Percentiles rank a stretch among this genome's conserved stretches.
These are phyloP conservation scores for Crithidia acanthocephali DNA, from an alignment of 208 protist species.

Conservation along the genomic window DNA sequence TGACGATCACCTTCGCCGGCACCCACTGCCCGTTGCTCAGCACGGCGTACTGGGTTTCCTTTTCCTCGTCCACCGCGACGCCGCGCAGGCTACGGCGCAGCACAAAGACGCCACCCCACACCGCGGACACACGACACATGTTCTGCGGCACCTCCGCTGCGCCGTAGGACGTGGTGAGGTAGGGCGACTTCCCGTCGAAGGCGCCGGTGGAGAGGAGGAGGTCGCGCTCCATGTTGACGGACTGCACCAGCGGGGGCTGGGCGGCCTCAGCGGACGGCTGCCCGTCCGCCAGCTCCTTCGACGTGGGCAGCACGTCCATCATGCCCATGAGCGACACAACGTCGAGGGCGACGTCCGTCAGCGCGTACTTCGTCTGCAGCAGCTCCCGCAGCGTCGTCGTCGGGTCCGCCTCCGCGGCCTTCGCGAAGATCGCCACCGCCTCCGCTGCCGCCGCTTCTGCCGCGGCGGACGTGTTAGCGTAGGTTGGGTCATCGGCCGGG, in stretches of 20 bases:
- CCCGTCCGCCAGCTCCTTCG: not conserved
- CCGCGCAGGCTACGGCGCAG: conserved; percentile 66
- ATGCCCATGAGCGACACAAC: conserved; percentile 69
- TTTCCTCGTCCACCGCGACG: conserved; percentile 40
- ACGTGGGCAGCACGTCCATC: conserved; percentile 37
- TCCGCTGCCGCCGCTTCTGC: conserved; percentile 25
- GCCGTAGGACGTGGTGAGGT: conserved; percentile 84
- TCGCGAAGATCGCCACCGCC: conserved; percentile 23
- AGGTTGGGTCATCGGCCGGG: conserved; percentile 46
- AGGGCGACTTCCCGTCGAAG: conserved; percentile 77
- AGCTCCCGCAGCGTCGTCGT: conserved; percentile 46
- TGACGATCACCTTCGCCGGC: conserved; percentile 57
- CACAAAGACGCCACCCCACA: conserved; percentile 85
- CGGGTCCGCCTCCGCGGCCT: conserved; percentile 22
- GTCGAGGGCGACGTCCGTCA: conserved; percentile 50
- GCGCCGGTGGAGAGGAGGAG: conserved; percentile 80
- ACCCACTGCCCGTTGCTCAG: conserved; percentile 85
- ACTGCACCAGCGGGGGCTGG: conserved; percentile 29
- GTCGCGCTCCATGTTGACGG: conserved; percentile 57
- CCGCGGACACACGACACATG: conserved; percentile 86
- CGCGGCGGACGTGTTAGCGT: conserved; percentile 30
- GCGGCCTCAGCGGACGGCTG: not conserved
- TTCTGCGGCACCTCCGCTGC: conserved; percentile 83
- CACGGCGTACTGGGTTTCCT: conserved; percentile 52
- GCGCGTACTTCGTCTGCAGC: conserved; percentile 54